Conservation (phyloP, 768 basidiomycete species). For the Auricularia heimuer region DNA sequence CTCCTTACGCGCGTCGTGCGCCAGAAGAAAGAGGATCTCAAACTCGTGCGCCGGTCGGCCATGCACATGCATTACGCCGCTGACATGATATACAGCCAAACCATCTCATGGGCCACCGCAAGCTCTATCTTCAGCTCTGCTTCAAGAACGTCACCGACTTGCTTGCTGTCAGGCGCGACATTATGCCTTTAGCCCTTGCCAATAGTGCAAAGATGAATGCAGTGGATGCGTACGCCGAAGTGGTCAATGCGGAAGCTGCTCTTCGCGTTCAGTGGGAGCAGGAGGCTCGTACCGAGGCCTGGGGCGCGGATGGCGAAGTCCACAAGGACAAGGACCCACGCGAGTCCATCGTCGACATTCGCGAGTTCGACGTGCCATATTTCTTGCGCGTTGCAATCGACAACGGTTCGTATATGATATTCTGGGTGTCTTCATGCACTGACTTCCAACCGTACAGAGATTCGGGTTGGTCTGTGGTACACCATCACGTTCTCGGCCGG, state of each 20-base stretch:
- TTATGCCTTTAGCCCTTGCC: constrained; percentile 79
- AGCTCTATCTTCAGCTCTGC: constrained; percentile 77
- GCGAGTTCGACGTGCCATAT: constrained; percentile 96
- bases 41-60: constrained; percentile 34
- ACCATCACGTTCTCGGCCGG: constrained; percentile 75
- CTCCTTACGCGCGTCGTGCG: constrained; percentile 68
- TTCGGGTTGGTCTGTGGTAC: constrained; percentile 98
- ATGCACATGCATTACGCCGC: neutral
- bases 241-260: constrained; percentile 57
- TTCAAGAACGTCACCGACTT: constrained; percentile 95
- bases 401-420: constrained; percentile 39
- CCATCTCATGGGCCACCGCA: constrained; percentile 89
- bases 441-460: constrained; percentile 33
- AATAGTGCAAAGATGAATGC: constrained; percentile 91
- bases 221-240: constrained; percentile 95
- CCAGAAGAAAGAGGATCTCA: constrained; percentile 85
- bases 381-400: constrained; percentile 99
- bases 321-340: constrained; percentile 65
- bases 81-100: constrained; percentile 47
- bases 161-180: constrained; percentile 73
- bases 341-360: constrained; percentile 86
- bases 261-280: constrained; percentile 59
- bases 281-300: constrained; percentile 52
- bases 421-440: neutral
- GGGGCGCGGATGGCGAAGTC: constrained; percentile 28